phyloP scores from a whole-genome alignment of 805 yeast species.

The Ogataea pilisensis region DNA sequence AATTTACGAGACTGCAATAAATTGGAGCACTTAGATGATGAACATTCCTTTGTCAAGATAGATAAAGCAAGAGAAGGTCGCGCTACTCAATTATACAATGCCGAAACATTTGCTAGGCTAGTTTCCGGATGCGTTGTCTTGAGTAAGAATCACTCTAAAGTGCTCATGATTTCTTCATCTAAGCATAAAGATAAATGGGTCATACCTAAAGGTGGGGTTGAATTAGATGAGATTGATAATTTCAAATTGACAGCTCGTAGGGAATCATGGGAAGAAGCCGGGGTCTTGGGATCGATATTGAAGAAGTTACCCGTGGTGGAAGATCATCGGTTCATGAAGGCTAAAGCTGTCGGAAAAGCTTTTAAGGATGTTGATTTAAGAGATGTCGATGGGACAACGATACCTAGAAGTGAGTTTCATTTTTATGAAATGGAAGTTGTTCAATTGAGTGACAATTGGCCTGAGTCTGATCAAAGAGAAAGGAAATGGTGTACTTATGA shows the following conservation, averaged over 20 bases:
- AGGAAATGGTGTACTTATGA: slow-evolving; percentile 72
- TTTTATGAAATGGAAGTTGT: slow-evolving; percentile 73
- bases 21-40: slow-evolving; percentile 8
- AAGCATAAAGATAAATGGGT: slow-evolving; percentile 74
- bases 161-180: slow-evolving; percentile 75
- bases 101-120: slow-evolving; percentile 67
- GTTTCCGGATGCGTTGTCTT: slow-evolving; percentile 92
- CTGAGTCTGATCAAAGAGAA: slow-evolving; percentile 60
- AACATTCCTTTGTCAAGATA: slow-evolving; percentile 26
- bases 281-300: slow-evolving; percentile 65
- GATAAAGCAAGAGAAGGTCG: slow-evolving; percentile 51
- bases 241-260: slow-evolving; percentile 57
- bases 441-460: slow-evolving; percentile 61
- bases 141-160: slow-evolving; percentile 50
- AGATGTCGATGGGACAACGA: slow-evolving; percentile 23
- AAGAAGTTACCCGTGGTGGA: slow-evolving; percentile 58
- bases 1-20: slow-evolving; percentile 12
- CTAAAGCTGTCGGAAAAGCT: slow-evolving; percentile 13
- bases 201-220: slow-evolving; percentile 95
- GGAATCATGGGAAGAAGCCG: slow-evolving; percentile 99
- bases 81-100: slow-evolving; percentile 53
- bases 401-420: slow-evolving; percentile 82
- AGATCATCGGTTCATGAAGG: slow-evolving; percentile 40
- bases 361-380: slow-evolving; percentile 16
- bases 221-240: slow-evolving; percentile 63